Percentiles rank a stretch among this genome's conserved stretches.
Conservation (phyloP, 2,329 filamentous ascomycete species). For the Parafenestella ontariensis region DNA sequence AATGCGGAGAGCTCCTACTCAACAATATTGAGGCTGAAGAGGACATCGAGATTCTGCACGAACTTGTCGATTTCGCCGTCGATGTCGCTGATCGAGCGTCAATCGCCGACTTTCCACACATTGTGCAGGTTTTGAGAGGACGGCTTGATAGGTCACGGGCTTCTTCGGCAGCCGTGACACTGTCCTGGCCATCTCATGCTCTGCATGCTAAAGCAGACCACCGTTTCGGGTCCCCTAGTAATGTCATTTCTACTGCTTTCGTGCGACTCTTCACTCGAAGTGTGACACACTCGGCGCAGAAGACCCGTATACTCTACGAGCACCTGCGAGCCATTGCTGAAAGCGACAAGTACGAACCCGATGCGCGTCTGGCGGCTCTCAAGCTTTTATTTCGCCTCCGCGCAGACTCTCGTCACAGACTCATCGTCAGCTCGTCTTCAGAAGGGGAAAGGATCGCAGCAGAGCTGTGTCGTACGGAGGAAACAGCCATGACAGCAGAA, state of each 20-base stretch:
- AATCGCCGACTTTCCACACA: conserved; percentile 62
- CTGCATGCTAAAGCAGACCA: conserved; percentile 21
- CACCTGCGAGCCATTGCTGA: conserved; percentile 44
- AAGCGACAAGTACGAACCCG: conserved; percentile 39
- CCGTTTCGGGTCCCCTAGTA: conserved; percentile 62
- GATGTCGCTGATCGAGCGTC: conserved; percentile 69
- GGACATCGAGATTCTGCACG: conserved; percentile 69
- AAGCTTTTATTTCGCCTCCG: conserved; percentile 75
- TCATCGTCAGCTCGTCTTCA: conserved; percentile 73
- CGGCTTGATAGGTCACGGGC: conserved; percentile 33
- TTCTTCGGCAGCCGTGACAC: conserved; percentile 21
- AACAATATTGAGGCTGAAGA: conserved; percentile 67
- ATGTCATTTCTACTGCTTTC: conserved; percentile 74
- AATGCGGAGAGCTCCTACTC: conserved; percentile 68
- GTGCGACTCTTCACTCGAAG: conserved; percentile 78
- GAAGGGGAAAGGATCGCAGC: conserved; percentile 78
- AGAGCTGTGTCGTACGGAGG: conserved; percentile 70
- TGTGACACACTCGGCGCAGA: conserved; percentile 70
- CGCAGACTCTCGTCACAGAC: conserved; percentile 78
- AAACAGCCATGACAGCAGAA: conserved; percentile 56
- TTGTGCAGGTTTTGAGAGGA: conserved; percentile 52
- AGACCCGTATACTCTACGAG: conserved; percentile 61
- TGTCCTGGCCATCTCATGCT: conserved; percentile 25
- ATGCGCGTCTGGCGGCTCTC: conserved; percentile 48
- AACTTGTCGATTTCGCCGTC: conserved; percentile 69